Conservation (phyloP, 1,284 basidiomycete genomes). For the Moesziomyces antarcticus region DNA sequence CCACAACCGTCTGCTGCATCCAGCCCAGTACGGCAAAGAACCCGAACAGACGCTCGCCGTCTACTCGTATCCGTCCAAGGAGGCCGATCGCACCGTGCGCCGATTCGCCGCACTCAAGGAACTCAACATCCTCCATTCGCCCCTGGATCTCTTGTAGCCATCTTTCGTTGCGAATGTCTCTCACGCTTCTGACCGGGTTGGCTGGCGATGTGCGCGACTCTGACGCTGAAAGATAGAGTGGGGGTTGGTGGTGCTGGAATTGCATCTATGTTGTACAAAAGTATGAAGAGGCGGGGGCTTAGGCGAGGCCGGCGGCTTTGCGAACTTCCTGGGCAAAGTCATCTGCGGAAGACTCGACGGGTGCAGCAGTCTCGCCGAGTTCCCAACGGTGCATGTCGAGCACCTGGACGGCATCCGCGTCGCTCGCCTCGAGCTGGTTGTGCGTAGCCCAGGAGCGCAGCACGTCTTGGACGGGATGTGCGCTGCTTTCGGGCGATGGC, state of each 20-base stretch:
- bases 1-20: conserved; percentile 23
- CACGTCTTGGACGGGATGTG: conserved; percentile 73
- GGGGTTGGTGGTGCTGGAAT: not conserved
- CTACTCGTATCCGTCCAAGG: conserved; percentile 26
- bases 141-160: conserved; percentile 15
- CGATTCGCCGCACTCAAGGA: conserved; percentile 39
- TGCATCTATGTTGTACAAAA: conserved; percentile 19
- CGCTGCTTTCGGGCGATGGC: conserved; percentile 69
- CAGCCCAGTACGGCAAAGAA: conserved; percentile 15
- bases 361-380: conserved; percentile 64
- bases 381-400: conserved; percentile 69
- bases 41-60: conserved; percentile 32
- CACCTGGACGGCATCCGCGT: conserved; percentile 58
- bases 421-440: conserved; percentile 69
- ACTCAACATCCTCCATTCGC: conserved; percentile 19
- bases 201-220: no score
- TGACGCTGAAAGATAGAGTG: not conserved
- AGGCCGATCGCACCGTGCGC: conserved; percentile 21
- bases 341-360: conserved; percentile 17
- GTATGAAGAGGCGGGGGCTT: not conserved
- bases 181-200: no score
- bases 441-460: conserved; percentile 77
- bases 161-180: not conserved
- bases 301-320: conserved; percentile 59
- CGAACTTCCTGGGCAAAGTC: conserved; percentile 61